phyloP scores from a whole-genome alignment of 495 filamentous ascomycete genomes.

The Apiosordaria backusii region DNA sequence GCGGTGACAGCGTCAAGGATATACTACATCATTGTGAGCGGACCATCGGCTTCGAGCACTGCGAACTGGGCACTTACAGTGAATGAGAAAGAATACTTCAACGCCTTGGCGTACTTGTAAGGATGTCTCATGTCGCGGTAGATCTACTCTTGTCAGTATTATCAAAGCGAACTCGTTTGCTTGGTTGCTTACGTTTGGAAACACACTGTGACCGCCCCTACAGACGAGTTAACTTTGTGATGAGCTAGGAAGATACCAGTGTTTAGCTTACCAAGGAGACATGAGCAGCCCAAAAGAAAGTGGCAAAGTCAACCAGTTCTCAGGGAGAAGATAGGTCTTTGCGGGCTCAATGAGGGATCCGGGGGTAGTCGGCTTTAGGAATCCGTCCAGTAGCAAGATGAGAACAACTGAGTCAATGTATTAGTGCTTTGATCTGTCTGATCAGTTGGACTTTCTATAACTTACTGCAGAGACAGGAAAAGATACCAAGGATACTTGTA shows the following conservation, averaged over 20 bases:
- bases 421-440: background rate
- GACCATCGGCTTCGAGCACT: background rate
- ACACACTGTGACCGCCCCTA: constrained; percentile 82
- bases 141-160: constrained; percentile 46
- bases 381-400: constrained; percentile 78
- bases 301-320: constrained; percentile 86
- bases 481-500: constrained; percentile 84
- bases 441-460: constrained; percentile 12
- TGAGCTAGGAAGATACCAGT: background rate
- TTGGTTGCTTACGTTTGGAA: constrained; percentile 62
- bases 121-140: constrained; percentile 98
- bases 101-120: constrained; percentile 70
- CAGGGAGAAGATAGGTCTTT: constrained; percentile 70
- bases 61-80: constrained; percentile 55
- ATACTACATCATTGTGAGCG: constrained; percentile 48
- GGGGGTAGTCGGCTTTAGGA: constrained; percentile 73
- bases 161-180: background rate
- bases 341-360: constrained; percentile 86
- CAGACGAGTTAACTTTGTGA: constrained; percentile 9
- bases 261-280: constrained; percentile 67
- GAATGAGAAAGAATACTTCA: constrained; percentile 83
- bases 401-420: constrained; percentile 58
- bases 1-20: constrained; percentile 76
- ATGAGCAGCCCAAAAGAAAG: constrained; percentile 92
- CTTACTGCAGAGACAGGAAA: constrained; percentile 83